Base-by-base conservation (phyloP, 805 yeast species). In the Isabelozyma rhagii region DNA sequence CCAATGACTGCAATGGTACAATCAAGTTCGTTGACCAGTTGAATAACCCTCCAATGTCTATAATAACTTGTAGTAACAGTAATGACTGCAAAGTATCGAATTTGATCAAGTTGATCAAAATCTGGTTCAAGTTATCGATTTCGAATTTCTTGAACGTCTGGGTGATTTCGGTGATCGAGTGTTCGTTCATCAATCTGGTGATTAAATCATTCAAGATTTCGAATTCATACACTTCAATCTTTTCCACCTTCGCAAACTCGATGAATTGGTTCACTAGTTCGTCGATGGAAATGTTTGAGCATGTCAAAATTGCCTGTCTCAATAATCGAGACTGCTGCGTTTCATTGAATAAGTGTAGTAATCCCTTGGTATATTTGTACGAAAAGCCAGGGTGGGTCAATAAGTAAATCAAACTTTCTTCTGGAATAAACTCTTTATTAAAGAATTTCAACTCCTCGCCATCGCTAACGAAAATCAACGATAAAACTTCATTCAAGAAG, bases 321-420 rank as follows among this genome's bases (percentile, higher is more conserved):
- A 86, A 77, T 50, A 91, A 74, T 52, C 87, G 79, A 38, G 89
- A 84, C 51, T 79, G 74, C 9, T 78, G 67, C 28, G 58, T 46
- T 3, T 56, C 52, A 18, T 61, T 53, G 43, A 77, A 75, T 27
- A 89, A 70, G 13, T 72, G 61, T 42, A 93, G 67, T 43, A 92
- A 64, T 1, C 83, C 83, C 4, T 69, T 66, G 8, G 89, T 74
- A 51, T 75, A 79, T 15, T 75, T 69, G 13, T 72, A 66, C 8
- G 97, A 97, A 67, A 86, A 91, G 15, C 89, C 69, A 14, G 97
- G 97, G 69, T 93, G 96, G 2, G 97, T 87, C 53, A 93, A 74
- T 34, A 92, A 74, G 61, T 89, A 92, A 1, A 86, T 79, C 44
- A 89, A 66, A 2, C 90, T 74, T 44, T 68, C 68, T 58, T 84